Evolutionary conservation across 2,329 filamentous ascomycete species (phyloP).

Genomic region (Thyridium curvatum): DNA sequence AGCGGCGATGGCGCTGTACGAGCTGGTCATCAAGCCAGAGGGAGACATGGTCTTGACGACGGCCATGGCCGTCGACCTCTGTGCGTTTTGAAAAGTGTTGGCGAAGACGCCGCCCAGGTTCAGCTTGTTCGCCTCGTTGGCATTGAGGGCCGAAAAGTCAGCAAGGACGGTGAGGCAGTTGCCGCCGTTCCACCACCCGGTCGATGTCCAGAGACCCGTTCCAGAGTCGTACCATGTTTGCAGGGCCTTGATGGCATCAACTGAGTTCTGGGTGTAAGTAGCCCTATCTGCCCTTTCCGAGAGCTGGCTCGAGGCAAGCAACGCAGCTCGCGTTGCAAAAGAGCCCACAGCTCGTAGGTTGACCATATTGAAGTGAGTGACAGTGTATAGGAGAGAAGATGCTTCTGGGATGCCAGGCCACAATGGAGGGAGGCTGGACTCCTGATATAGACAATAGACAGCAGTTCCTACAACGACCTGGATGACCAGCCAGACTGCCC

Average conservation of each 20-base stretch:
- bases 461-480: too few relatives aligned
- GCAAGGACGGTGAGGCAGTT: conserved; percentile 59
- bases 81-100: conserved; percentile 40
- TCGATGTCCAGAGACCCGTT: conserved; percentile 57
- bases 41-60: conserved; percentile 26
- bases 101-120: conserved; percentile 31
- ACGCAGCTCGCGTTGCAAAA: conserved; percentile 13
- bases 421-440: too few relatives aligned
- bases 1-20: conserved; percentile 22
- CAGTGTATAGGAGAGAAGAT: too few relatives aligned
- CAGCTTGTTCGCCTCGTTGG: conserved; percentile 24
- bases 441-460: too few relatives aligned
- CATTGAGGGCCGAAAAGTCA: conserved; percentile 39
- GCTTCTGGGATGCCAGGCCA: too few relatives aligned
- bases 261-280: conserved; percentile 25
- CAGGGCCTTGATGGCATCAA: conserved; percentile 32
- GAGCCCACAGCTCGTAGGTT: conserved; percentile 7
- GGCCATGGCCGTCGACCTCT: conserved; percentile 28
- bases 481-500: too few relatives aligned
- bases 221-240: conserved; percentile 55
- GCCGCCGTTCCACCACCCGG: conserved; percentile 70
- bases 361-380: conserved; percentile 1
- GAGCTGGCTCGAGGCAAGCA: conserved; percentile 7
- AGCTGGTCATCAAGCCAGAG: conserved; percentile 28
- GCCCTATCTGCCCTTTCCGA: conserved; percentile 7